Evolutionary conservation across 2,329 filamentous ascomycete genomes (phyloP).

Genomic region (Leptoxyphium fumago): DNA sequence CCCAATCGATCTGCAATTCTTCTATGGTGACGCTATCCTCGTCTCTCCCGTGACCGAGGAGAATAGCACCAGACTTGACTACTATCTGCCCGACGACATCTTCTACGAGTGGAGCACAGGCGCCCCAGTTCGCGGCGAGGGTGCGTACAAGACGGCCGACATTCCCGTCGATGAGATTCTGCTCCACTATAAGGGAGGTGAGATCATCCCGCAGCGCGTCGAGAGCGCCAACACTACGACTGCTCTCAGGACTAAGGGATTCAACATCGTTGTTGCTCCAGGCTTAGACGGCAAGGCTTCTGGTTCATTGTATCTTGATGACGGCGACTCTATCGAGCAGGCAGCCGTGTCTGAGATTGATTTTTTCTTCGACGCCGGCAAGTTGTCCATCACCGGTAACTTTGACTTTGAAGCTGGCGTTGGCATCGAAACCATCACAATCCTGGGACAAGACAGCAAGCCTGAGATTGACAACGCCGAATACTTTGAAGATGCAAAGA

Average conservation of each 20-base stretch:
- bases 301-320: conserved; percentile 62
- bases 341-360: conserved; percentile 39
- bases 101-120: conserved; percentile 49
- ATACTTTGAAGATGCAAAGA: not conserved
- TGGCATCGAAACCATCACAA: conserved; percentile 34
- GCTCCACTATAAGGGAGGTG: conserved; percentile 51
- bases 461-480: not conserved
- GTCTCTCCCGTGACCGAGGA: conserved; percentile 42
- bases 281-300: conserved; percentile 45
- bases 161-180: conserved; percentile 42
- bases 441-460: conserved; percentile 26
- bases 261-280: conserved; percentile 57
- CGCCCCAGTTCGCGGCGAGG: conserved; percentile 30
- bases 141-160: conserved; percentile 28
- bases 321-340: conserved; percentile 55
- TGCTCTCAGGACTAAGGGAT: conserved; percentile 49
- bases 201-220: conserved; percentile 46
- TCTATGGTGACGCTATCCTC: conserved; percentile 42
- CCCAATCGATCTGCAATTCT: conserved; percentile 40
- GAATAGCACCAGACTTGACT: conserved; percentile 36
- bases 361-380: conserved; percentile 42
- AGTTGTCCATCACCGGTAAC: conserved; percentile 35
- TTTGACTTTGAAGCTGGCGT: conserved; percentile 31
- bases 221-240: conserved; percentile 45
- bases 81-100: conserved; percentile 42